Base-by-base conservation (phyloP, 257 asterid genomes). In the Solanum gracilifrons region DNA sequence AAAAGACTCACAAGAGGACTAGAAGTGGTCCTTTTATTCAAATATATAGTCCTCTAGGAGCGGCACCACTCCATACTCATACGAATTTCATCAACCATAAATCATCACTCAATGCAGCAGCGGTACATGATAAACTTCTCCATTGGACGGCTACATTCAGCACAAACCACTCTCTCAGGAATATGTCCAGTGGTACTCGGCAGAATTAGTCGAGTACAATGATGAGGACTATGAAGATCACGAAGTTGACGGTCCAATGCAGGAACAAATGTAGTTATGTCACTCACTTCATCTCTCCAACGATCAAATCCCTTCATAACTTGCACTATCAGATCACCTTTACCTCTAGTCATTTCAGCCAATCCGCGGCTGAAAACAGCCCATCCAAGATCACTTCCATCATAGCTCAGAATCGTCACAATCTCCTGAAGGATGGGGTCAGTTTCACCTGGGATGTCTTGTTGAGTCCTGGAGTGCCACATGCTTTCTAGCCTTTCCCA, bases 401-500 rank as follows among this genome's bases (percentile, higher is more conserved):
- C 99, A 71, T 84, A 95, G 27, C 93, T 88, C 6, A 97, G 93
- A 83, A 97, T 79, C 1, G 93, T 92, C 82, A 91, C 91, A 35
- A 95, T 93, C 84, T 95, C 94, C 87, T 92, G 92, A 96, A 95
- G 94, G 36, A 94, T 91, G 2, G 69, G 88, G 89, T 97, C 99
- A 15, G 80, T 87, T 3, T 95, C 99, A 4, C 89, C 93, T 0
- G 92, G 88, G 88, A 90, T 87, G 5, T 95, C 97, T 5, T 90
- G 94, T 74, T 95, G 96, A 39, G 92, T 88, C 91, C 94, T 96
- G 16, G 99, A 96, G 91, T 94, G 92, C 98, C 98, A 95, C 99
- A 97, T 95, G 95, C 99, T 95, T 46, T 92, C 93, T 2, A 97
- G 92, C 89, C 99, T 74, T 87, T 91, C 93, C 99, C 99, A 97